Conservation (phyloP, 1,284 basidiomycete species). For the Mycosarcoma mackinlayi region DNA sequence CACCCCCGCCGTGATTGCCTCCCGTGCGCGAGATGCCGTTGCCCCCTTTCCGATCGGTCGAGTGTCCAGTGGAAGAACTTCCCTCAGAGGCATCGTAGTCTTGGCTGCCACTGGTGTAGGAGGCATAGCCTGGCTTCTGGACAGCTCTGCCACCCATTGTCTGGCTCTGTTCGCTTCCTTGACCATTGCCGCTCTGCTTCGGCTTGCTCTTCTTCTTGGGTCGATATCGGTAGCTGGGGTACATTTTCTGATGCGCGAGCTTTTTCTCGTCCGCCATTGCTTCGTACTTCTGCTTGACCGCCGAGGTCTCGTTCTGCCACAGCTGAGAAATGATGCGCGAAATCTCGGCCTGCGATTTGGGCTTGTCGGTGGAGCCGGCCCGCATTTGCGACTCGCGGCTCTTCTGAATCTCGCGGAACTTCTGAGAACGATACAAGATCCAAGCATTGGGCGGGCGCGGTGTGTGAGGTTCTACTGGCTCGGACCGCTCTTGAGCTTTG, state of each 20-base stretch:
- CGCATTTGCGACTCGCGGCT: constrained; percentile 68
- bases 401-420: constrained; percentile 70
- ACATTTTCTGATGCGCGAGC: constrained; percentile 69
- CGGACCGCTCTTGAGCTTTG: constrained; percentile 1
- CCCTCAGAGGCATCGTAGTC: constrained; percentile 11
- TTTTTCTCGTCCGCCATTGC: constrained; percentile 77
- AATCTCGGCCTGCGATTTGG: constrained; percentile 77
- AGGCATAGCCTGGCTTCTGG: constrained; percentile 3
- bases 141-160: background rate
- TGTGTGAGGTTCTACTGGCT: constrained; percentile 68
- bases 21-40: background rate
- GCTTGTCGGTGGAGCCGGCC: constrained; percentile 65
- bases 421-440: constrained; percentile 87
- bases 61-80: constrained; percentile 3
- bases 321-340: constrained; percentile 77
- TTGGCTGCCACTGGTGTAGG: constrained; percentile 12
- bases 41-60: constrained; percentile 10
- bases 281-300: constrained; percentile 76
- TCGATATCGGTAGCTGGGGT: constrained; percentile 45
- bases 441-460: constrained; percentile 87
- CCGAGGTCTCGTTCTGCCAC: constrained; percentile 76
- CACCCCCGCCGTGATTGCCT: constrained; percentile 1
- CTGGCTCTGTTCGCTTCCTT: background rate
- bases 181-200: constrained; percentile 11
- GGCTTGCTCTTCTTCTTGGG: constrained; percentile 40